Conservation (phyloP, 75 land plant species). For the Selaginella tamariscina region DNA sequence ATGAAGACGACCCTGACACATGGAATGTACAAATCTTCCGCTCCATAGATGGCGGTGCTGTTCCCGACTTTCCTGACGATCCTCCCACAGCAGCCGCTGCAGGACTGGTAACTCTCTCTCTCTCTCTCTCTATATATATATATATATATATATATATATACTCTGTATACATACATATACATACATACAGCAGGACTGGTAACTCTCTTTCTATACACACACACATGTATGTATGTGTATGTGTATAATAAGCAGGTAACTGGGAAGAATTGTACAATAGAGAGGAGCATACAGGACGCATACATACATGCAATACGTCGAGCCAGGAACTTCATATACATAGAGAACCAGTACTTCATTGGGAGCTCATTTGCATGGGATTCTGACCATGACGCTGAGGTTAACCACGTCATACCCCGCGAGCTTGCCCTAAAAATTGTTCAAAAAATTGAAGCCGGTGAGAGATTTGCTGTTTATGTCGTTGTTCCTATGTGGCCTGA, state of each 20-base stretch:
- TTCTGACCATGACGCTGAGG: conserved; percentile 8
- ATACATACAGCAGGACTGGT: too few relatives aligned
- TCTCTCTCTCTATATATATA: too few relatives aligned
- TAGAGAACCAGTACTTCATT: conserved; percentile 10
- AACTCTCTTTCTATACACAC: too few relatives aligned
- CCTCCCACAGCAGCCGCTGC: background rate
- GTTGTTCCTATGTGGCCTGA: conserved; percentile 11
- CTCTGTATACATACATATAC: too few relatives aligned
- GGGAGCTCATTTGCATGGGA: conserved; percentile 11
- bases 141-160: too few relatives aligned
- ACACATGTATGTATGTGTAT: too few relatives aligned
- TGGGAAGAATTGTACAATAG: conserved; percentile 1
- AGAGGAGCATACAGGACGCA: conserved; percentile 7
- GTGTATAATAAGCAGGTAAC: too few relatives aligned
- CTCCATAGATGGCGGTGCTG: conserved; percentile 10
- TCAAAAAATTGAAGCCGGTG: conserved; percentile 5
- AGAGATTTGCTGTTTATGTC: background rate
- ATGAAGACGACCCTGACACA: background rate
- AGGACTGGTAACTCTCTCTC: too few relatives aligned
- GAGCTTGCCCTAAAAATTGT: conserved; percentile 3
- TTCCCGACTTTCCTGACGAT: background rate
- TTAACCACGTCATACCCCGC: background rate
- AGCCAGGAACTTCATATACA: conserved; percentile 2
- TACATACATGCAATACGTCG: conserved; percentile 7
- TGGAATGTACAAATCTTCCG: conserved; percentile 11